phyloP scores from a whole-genome alignment of 352 stramenopile genomes.

The Phytophthora pistaciae region DNA sequence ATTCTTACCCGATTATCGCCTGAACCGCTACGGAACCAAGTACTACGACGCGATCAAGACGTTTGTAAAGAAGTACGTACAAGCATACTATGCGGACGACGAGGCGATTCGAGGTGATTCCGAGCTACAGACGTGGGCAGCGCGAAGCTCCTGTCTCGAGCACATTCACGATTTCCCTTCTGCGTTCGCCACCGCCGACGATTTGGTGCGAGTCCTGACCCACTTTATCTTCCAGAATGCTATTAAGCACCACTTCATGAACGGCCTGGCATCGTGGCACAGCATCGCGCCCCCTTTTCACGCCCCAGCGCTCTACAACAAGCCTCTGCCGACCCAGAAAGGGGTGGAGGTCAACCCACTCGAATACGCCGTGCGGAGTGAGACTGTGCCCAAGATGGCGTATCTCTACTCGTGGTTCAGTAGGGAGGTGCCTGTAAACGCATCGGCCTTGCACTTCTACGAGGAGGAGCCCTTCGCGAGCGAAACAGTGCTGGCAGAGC shows the following conservation, averaged over 20 bases:
- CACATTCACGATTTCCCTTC: conserved; percentile 47
- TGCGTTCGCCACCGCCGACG: conserved; percentile 17
- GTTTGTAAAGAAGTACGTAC: conserved; percentile 52
- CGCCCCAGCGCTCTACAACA: conserved; percentile 41
- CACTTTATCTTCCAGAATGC: conserved; percentile 51
- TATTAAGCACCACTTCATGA: conserved; percentile 60
- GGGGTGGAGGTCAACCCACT: conserved; percentile 35
- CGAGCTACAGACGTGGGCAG: conserved; percentile 59
- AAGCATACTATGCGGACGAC: conserved; percentile 43
- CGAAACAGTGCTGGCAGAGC: conserved; percentile 20
- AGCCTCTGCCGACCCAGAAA: conserved; percentile 38
- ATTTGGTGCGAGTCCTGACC: conserved; percentile 37
- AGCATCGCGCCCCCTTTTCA: conserved; percentile 37
- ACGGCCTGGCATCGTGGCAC: conserved; percentile 52
- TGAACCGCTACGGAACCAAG: conserved; percentile 31
- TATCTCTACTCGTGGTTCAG: conserved; percentile 43
- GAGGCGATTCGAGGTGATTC: conserved; percentile 30
- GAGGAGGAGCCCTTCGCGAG: conserved; percentile 33
- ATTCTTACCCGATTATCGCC: conserved; percentile 31
- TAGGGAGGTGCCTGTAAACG: conserved; percentile 30
- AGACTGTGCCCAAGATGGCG: conserved; percentile 27
- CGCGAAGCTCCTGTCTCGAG: conserved; percentile 28
- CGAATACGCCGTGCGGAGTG: conserved; percentile 54
- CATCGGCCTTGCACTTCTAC: conserved; percentile 28
- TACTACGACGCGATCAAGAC: conserved; percentile 44